Evolutionary conservation across 768 basidiomycete genomes (phyloP).

Genomic region (Hydnum rufescens): DNA sequence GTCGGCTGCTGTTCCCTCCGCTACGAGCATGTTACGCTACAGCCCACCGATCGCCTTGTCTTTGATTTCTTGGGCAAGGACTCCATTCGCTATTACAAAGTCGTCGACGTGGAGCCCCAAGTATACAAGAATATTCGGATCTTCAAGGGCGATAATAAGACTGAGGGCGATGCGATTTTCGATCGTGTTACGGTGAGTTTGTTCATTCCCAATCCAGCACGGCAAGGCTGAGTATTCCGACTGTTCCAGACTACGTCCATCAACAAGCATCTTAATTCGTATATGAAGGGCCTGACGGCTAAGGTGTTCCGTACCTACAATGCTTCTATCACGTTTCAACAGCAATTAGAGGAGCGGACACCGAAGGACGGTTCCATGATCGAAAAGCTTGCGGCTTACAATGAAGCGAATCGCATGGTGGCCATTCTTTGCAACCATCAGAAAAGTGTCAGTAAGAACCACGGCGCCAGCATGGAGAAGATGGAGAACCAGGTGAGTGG

Average conservation of each 20-base stretch:
- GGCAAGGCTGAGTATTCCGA: too few species aligned
- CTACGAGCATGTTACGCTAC: slow-evolving; percentile 88
- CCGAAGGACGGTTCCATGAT: slow-evolving; percentile 47
- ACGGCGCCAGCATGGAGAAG: slow-evolving; percentile 86
- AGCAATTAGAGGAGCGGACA: slow-evolving; percentile 60
- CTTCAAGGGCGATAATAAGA: slow-evolving; percentile 80
- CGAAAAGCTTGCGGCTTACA: slow-evolving; percentile 94
- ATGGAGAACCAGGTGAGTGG: slow-evolving; percentile 67
- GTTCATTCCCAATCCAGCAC: too few species aligned
- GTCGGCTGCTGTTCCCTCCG: slow-evolving; percentile 97
- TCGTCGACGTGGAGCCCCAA: slow-evolving; percentile 71
- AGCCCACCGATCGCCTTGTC: slow-evolving; percentile 66
- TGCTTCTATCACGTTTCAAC: slow-evolving; percentile 89
- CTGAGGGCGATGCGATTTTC: slow-evolving; percentile 72
- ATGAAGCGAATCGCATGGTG: slow-evolving; percentile 90
- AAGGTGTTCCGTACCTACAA: slow-evolving; percentile 99
- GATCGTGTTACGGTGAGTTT: slow-evolving; percentile 78
- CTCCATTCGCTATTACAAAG: slow-evolving; percentile 91
- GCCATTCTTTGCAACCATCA: slow-evolving; percentile 99
- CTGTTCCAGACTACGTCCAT: slow-evolving; percentile 48
- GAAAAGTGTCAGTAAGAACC: slow-evolving; percentile 76
- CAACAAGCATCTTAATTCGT: slow-evolving; percentile 80
- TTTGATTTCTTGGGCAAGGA: slow-evolving; percentile 99
- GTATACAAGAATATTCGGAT: slow-evolving; percentile 97
- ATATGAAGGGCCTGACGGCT: slow-evolving; percentile 96